These are phyloP conservation scores for Gracilaria domingensis DNA, from an alignment of 23 red algal species.

Conservation along the genomic window DNA sequence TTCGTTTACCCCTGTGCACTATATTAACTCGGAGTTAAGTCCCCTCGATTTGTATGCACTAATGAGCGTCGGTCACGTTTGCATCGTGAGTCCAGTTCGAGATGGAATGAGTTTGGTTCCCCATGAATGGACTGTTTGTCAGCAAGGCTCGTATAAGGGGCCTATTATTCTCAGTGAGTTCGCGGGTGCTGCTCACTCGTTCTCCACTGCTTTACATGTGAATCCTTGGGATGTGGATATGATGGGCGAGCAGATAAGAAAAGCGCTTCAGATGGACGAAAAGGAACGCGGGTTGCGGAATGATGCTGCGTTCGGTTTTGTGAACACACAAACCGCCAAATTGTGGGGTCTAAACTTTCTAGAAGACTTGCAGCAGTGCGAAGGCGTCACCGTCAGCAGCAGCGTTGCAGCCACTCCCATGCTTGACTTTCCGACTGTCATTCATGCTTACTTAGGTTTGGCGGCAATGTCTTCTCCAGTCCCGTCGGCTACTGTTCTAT, in stretches of 20 bases:
- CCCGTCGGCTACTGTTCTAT: slow-evolving; percentile 20
- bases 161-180: slow-evolving; percentile 89
- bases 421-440: slow-evolving; percentile 42
- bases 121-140: slow-evolving; percentile 93
- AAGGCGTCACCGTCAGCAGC: slow-evolving; percentile 16
- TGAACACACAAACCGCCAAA: slow-evolving; percentile 82
- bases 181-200: slow-evolving; percentile 75
- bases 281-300: slow-evolving; percentile 67
- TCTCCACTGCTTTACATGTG: slow-evolving; percentile 87
- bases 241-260: slow-evolving; percentile 65
- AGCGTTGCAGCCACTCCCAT: slow-evolving; percentile 46
- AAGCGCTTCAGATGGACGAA: slow-evolving; percentile 74
- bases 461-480: slow-evolving; percentile 33
- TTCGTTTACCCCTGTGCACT: slow-evolving; percentile 84
- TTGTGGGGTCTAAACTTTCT: slow-evolving; percentile 92
- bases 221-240: slow-evolving; percentile 94
- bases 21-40: slow-evolving; percentile 71
- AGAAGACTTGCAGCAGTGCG: slow-evolving; percentile 76
- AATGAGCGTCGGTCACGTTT: slow-evolving; percentile 82
- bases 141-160: slow-evolving; percentile 81
- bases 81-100: slow-evolving; percentile 84
- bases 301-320: slow-evolving; percentile 84
- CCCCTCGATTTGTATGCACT: slow-evolving; percentile 77
- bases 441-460: slow-evolving; percentile 46
- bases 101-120: slow-evolving; percentile 88